Evolutionary conservation across 1,284 basidiomycete species (phyloP).

Genomic region (Fomitopsis betulina): DNA sequence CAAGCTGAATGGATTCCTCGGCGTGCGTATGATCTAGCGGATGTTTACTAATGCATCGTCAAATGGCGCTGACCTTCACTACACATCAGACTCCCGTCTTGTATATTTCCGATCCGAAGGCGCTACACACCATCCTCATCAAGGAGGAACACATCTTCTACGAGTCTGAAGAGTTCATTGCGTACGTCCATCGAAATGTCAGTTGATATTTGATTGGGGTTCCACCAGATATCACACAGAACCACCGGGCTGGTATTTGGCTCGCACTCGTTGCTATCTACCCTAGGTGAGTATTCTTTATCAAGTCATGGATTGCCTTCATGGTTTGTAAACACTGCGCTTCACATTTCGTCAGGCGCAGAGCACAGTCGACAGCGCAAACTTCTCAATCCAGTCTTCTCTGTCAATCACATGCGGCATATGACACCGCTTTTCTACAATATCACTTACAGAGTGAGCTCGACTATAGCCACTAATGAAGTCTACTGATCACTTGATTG

Average conservation of each 20-base stretch:
- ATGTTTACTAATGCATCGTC: too few relatives aligned
- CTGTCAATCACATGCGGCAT: conserved; percentile 20
- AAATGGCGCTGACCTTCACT: too few relatives aligned
- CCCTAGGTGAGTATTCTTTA: background rate
- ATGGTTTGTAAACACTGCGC: too few relatives aligned
- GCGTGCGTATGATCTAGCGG: background rate
- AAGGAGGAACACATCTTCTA: conserved; percentile 29
- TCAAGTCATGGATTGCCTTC: too few relatives aligned
- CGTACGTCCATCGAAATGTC: background rate
- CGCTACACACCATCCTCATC: conserved; percentile 25
- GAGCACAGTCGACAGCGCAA: conserved; percentile 23
- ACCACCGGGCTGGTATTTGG: conserved; percentile 10
- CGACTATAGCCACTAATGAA: background rate
- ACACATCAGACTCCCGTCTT: conserved; percentile 17
- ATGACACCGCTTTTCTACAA: conserved; percentile 22
- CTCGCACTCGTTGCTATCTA: background rate
- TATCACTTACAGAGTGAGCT: background rate
- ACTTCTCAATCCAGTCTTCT: conserved; percentile 25
- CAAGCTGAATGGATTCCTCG: conserved; percentile 15
- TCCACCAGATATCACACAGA: background rate
- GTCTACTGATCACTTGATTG: too few relatives aligned
- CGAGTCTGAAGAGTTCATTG: conserved; percentile 9
- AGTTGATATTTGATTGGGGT: too few relatives aligned
- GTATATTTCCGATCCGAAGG: conserved; percentile 21
- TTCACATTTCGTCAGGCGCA: conserved; percentile 10